Percentiles rank a stretch among this genome's conserved stretches.
Conservation (phyloP, 208 protist genomes). For the Leishmania tropica region DNA sequence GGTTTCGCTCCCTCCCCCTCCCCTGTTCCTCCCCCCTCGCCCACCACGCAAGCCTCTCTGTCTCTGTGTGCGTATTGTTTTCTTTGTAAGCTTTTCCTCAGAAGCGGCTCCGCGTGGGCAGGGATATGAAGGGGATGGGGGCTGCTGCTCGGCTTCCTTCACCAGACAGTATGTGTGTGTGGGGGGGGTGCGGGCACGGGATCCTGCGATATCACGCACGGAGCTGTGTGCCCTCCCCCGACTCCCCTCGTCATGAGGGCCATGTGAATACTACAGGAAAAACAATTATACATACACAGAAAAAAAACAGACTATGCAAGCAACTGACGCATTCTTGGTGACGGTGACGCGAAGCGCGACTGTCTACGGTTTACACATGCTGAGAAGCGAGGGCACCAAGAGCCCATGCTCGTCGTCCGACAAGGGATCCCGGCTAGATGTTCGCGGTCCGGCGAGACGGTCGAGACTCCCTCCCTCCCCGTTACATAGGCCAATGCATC, state of each 20-base stretch:
- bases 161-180: too few relatives aligned
- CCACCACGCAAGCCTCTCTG: background rate
- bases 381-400: background rate
- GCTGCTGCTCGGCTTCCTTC: too few relatives aligned
- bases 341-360: background rate
- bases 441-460: too few relatives aligned
- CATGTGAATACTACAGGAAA: background rate
- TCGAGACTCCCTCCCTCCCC: too few relatives aligned
- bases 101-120: background rate
- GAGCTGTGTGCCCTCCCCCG: background rate
- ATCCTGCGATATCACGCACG: too few relatives aligned
- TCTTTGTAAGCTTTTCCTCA: background rate
- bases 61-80: background rate
- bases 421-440: too few relatives aligned
- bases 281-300: background rate
- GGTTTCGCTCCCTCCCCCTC: background rate
- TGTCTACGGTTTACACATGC: background rate
- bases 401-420: too few relatives aligned
- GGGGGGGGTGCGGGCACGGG: too few relatives aligned
- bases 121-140: background rate
- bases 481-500: too few relatives aligned
- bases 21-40: background rate
- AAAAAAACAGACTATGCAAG: background rate
- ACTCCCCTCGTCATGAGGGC: background rate
- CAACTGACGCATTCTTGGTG: background rate